Base-by-base conservation (phyloP, 2,329 filamentous ascomycete genomes). In the Cladosporium sp. region DNA sequence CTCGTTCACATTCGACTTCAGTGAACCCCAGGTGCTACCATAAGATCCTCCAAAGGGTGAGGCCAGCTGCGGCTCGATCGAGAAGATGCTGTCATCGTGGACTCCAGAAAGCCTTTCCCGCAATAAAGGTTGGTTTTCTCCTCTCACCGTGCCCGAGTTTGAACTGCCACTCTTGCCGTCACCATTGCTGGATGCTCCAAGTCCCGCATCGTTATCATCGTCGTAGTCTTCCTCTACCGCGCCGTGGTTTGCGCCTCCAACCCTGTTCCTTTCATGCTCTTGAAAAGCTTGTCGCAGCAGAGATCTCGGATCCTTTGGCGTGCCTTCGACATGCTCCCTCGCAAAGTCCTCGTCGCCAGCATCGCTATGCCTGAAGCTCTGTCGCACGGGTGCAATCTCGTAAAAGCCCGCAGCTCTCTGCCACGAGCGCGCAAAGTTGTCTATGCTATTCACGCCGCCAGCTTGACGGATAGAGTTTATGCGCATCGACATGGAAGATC, bases 381-480 rank as follows among this genome's bases (percentile, higher is more conserved):
- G 85, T 15, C 86, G 84, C 56, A 89, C 86, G 4, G 91, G 90
- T 34, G 94, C 87, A 64, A 96, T 90, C 72, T 97, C 92, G 62
- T 85, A 83, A 73, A 97, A 97, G 58, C 83, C 87, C 24, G 91
- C 91, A 36, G 93, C 93, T 71, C 93, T 86, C 74, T 93, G 90
- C 89, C 91, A 96, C 66, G 90, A 96, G 60, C 89, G 84, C 44
- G 92, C 90, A 71, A 97, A 97, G 68, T 92, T 96, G 68, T 94
- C 88, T 66, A 97, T 89, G 73, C 90, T 95, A 78, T 97, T 97
- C 60, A 92, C 88, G 51, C 93, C 93, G 62, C 93, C 94, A 48
- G 90, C 87, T 60, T 96, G 86, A 64, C 89, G 66, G 19, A 78
- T 61, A 6, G 78, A 74, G 47, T 75, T 73, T 56, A 83, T 70